Evolutionary conservation across 2,329 filamentous ascomycete species (phyloP), one percentile per base, ranked within the genome.

Genomic region (Botrytis paeoniae): DNA sequence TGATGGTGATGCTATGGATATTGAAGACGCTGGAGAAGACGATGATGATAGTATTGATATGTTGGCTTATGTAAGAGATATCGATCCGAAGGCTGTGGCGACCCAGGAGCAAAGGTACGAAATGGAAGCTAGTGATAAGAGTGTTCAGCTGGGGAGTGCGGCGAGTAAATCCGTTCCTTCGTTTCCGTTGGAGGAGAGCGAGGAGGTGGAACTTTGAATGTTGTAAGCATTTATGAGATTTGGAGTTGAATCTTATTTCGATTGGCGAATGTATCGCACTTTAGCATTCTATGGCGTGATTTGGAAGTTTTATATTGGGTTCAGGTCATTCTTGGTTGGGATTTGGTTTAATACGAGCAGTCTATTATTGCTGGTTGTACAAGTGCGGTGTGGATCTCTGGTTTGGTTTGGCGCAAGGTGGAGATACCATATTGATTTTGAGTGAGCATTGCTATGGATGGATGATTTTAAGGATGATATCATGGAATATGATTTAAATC

Each of bases 21-120:
- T 71, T 9, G 57, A 73, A 22, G 57, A 71, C 4, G 45, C 29
- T 5, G 70, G 29, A 35, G 63, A 60, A 37, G 63, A 45, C 3
- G 43, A 73, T 60, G 60, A 73, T 12, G 61, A 63, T 20, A 73
- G 72, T 20, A 65, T 73, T 18, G 72, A 73, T 35, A 71, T 73
- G 72, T 32, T 73, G 20, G 68, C 72, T 12, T 63, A 66, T 51
- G 68, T 39, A 25, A 51, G 68, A 41, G 35, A 5, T 35, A 12
- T 48, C 4, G 72, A 73, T 51, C 68, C 72, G 12, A 18, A 9
- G 25, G 37, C 25, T 8, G 70, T 63, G n/a, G 60, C 66, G 16
- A 32, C 18, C 16, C 61, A 60, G 16, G 72, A 73, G 9, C 2
- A 65, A 54, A 39, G 22, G 25, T 73, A 71, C n/a, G 71, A 73